These are phyloP conservation scores for Xylaria telfairii DNA, from an alignment of 495 filamentous ascomycete genomes.

Conservation along the genomic window DNA sequence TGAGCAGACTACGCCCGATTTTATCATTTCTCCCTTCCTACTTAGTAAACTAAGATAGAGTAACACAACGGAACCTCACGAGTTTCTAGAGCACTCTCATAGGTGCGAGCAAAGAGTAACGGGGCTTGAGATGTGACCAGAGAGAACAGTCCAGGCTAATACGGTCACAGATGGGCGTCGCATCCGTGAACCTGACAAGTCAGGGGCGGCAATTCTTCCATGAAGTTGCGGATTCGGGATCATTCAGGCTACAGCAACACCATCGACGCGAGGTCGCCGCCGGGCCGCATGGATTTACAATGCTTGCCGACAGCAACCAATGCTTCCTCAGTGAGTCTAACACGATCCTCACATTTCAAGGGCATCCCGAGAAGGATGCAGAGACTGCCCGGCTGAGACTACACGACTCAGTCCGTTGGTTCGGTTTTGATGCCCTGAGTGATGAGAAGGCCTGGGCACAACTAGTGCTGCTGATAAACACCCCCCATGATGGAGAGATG, in stretches of 20 bases:
- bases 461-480: slow-evolving; percentile 32
- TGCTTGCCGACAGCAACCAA: slow-evolving; percentile 48
- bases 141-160: not conserved
- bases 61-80: not conserved
- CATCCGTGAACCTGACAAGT: slow-evolving; percentile 43
- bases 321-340: slow-evolving; percentile 47
- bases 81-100: not conserved
- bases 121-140: not conserved
- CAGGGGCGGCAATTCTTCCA: slow-evolving; percentile 47
- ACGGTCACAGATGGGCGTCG: slow-evolving; percentile 46
- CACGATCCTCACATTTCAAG: slow-evolving; percentile 55
- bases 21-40: not conserved
- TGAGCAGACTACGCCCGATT: slow-evolving; percentile 21
- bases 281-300: slow-evolving; percentile 40
- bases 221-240: slow-evolving; percentile 25
- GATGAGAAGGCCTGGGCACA: slow-evolving; percentile 31
- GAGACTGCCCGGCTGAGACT: slow-evolving; percentile 48
- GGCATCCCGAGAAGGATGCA: slow-evolving; percentile 57
- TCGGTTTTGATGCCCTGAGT: slow-evolving; percentile 42
- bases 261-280: slow-evolving; percentile 49
- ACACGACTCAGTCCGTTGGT: slow-evolving; percentile 47
- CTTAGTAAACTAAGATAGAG: not conserved
- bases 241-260: slow-evolving; percentile 49
- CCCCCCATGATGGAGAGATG: slow-evolving; percentile 48
- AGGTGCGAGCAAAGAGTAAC: not conserved